Conservation (phyloP, 139 green algal species). For the Closterium sp. region DNA sequence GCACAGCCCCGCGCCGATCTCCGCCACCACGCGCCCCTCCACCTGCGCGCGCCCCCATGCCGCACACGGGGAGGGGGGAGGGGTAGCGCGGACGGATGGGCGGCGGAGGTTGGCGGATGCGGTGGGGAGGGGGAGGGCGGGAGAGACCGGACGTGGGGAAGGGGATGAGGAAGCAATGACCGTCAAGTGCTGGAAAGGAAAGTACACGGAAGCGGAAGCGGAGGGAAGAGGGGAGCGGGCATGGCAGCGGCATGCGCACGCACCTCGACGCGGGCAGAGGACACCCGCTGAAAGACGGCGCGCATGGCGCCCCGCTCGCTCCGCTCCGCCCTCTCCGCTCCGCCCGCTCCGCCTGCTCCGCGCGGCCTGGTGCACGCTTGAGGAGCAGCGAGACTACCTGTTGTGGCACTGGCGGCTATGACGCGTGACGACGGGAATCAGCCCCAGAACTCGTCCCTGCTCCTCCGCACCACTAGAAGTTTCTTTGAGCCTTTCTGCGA, state of each 20-base stretch:
- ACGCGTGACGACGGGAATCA: too few species aligned
- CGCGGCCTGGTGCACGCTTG: neutral
- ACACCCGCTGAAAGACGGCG: neutral
- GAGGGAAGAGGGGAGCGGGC: neutral
- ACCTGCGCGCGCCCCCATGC: constrained; percentile 14
- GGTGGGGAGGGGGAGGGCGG: neutral
- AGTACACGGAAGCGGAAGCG: neutral
- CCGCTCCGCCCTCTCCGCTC: too few species aligned
- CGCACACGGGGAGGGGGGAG: neutral
- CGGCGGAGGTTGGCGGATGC: neutral
- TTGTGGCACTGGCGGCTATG: neutral
- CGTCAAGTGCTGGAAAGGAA: neutral
- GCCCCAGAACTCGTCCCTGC: too few species aligned
- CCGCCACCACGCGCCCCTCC: constrained; percentile 35
- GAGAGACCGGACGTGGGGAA: neutral
- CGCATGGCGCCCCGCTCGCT: neutral
- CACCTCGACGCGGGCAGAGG: neutral
- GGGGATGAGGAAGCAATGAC: neutral
- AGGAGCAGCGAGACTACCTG: neutral
- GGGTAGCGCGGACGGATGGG: neutral
- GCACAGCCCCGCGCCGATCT: constrained; percentile 42
- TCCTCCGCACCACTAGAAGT: too few species aligned
- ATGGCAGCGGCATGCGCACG: neutral
- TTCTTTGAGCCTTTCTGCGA: too few species aligned
- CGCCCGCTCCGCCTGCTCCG: too few species aligned